Conservation (phyloP, 2,329 filamentous ascomycete species). For the Tolypocladium amazonense region DNA sequence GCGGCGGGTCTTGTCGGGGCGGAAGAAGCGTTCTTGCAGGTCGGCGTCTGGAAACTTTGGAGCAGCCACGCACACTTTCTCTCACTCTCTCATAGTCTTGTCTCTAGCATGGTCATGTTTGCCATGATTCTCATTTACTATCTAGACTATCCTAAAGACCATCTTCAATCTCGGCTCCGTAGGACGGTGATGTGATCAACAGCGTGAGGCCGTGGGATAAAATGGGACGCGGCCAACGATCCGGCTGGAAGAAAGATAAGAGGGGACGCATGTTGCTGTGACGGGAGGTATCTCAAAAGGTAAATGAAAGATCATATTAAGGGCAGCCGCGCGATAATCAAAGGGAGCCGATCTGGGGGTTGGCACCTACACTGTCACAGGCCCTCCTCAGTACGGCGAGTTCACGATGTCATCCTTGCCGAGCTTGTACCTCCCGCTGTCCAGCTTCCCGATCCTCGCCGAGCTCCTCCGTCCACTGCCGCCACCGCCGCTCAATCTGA, state of each 20-base stretch:
- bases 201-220: background rate
- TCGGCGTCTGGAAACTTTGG: background rate
- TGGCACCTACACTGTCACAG: background rate
- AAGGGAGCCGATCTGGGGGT: background rate
- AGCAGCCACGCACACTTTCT: background rate
- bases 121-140: background rate
- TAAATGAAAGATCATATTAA: background rate
- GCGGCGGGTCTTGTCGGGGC: background rate
- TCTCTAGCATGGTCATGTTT: background rate
- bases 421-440: constrained; percentile 59
- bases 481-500: constrained; percentile 28
- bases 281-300: background rate
- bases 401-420: constrained; percentile 79
- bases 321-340: background rate
- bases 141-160: background rate
- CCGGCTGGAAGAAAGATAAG: background rate
- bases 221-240: background rate
- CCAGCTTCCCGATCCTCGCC: constrained; percentile 39
- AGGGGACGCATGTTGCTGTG: background rate
- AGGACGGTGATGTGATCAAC: background rate
- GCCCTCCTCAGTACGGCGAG: constrained; percentile 41
- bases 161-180: background rate
- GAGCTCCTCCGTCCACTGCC: constrained; percentile 38
- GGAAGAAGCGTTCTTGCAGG: background rate
- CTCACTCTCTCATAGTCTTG: background rate